Evolutionary conservation across 225 moss, liverwort and hornwort species (phyloP), one percentile per base, ranked within the genome.

Genomic region (Marchantia paleacea): DNA sequence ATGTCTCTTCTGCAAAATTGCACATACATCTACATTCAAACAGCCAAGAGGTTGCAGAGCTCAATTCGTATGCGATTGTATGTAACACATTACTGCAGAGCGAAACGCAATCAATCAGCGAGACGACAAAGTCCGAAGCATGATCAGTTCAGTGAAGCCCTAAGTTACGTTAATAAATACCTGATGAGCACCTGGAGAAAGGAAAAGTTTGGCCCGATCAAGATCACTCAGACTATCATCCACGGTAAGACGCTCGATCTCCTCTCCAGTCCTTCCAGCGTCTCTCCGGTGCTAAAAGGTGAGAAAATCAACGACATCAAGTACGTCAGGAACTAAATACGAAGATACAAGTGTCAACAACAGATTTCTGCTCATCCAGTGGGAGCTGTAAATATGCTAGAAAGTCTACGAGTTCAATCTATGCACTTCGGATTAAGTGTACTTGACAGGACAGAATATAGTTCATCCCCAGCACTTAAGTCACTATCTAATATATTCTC

Each of bases 161-260:
- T 52, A 12, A 57, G 12, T n/a, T 26, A 9, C 0, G 3, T 10
- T 52, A 6, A 51, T 15, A 24, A 52, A 62, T 82, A 94, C 99
- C 83, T 90, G 90, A 80, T 91, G 95, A n/a, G 99, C 95, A 75
- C 80, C 84, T 48, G 89, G 76, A 68, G 95, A 87, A 58, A 99
- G 90, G 86, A 93, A 99, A 18, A 99, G 90, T 73, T 91, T 92
- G 64, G 89, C 84, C 81, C 94, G 89, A 73, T 99, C 94, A 60
- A 94, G 90, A 80, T 99, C 99, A 66, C 89, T 90, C 52, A 99
- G 77, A 85, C 94, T 88, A 81, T 95, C 97, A 82, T 87, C 87
- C 82, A 97, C 93, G 29, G 90, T 95, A 8, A 99, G 86, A 60
- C 92, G 87, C 85, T 99, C 95, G 82, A 95, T 92, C 86, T 99